A percentile compares a stretch with the other conserved stretches of the same genome.
phyloP scores from a whole-genome alignment of 2,329 filamentous ascomycete genomes.

The Aureobasidium sp. region DNA sequence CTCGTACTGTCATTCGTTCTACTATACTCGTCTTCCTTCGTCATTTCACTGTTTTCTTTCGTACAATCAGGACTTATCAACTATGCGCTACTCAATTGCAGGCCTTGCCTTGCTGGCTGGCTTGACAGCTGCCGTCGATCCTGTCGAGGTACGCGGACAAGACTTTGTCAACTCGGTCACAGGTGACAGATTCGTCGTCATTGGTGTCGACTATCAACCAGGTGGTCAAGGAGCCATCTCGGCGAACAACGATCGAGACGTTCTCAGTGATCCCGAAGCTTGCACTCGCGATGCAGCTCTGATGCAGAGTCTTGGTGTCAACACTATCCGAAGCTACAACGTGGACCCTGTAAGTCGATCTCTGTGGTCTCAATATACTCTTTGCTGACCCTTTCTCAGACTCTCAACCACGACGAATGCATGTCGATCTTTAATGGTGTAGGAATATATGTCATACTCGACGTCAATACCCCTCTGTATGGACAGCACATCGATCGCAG shows the following conservation, averaged over 20 bases:
- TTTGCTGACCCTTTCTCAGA: neutral
- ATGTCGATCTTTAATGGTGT: constrained; percentile 54
- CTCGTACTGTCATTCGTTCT: constrained; percentile 1
- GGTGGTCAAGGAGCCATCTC: constrained; percentile 53
- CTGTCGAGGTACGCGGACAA: constrained; percentile 49
- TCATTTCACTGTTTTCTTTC: neutral
- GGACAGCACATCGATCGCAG: constrained; percentile 49
- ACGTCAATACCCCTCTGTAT: constrained; percentile 54
- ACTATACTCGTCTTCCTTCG: neutral
- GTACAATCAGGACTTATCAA: neutral
- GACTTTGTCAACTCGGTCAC: constrained; percentile 54
- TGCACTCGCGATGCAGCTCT: constrained; percentile 56
- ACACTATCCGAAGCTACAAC: constrained; percentile 59
- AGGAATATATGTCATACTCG: constrained; percentile 58
- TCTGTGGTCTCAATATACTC: neutral
- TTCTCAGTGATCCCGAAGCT: constrained; percentile 47
- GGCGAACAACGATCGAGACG: constrained; percentile 40
- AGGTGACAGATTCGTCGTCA: constrained; percentile 52
- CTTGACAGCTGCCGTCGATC: constrained; percentile 43
- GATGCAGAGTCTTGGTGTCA: constrained; percentile 55
- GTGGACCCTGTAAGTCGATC: constrained; percentile 40
- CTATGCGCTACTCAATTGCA: constrained; percentile 3
- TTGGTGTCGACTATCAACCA: constrained; percentile 58
- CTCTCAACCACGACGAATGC: constrained; percentile 52
- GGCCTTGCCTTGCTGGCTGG: constrained; percentile 18